Conservation (phyloP, 805 yeast genomes). For the Nakazawaea sp. region DNA sequence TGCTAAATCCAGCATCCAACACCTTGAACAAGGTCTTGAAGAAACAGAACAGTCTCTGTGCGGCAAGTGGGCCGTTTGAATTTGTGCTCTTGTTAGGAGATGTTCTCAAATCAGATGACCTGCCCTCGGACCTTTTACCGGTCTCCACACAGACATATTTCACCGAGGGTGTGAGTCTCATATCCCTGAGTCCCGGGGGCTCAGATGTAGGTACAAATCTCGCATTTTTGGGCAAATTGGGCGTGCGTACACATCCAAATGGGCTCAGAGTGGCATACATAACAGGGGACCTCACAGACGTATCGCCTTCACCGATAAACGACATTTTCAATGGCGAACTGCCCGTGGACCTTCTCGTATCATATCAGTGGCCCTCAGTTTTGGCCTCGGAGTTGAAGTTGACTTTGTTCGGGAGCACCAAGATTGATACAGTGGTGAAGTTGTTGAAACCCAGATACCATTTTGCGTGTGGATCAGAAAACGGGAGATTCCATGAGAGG, state of each 20-base stretch:
- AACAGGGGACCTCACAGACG: conserved; percentile 25
- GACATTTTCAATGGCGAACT: conserved; percentile 13
- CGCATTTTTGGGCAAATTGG: conserved; percentile 25
- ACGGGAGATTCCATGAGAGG: conserved; percentile 45
- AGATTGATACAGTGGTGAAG: conserved; percentile 40
- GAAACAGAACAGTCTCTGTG: conserved; percentile 40
- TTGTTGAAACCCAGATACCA: conserved; percentile 56
- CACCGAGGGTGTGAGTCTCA: conserved; percentile 18
- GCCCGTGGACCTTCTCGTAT: conserved; percentile 48
- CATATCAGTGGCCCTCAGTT: conserved; percentile 53
- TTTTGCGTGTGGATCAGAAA: conserved; percentile 47
- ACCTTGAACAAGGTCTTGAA: conserved; percentile 34
- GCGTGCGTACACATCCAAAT: conserved; percentile 31
- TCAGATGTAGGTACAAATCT: conserved; percentile 18
- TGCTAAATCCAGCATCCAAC: conserved; percentile 37
- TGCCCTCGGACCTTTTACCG: conserved; percentile 10
- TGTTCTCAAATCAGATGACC: conserved; percentile 12
- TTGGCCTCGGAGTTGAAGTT: conserved; percentile 39
- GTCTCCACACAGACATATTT: conserved; percentile 15
- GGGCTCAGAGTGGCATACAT: conserved; percentile 45
- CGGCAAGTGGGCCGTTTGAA: conserved; percentile 63
- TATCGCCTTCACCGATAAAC: conserved; percentile 15
- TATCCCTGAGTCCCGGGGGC: conserved; percentile 15
- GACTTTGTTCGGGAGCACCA: conserved; percentile 34
- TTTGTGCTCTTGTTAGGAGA: conserved; percentile 48